Percentiles rank a stretch among this genome's conserved stretches.
Conservation (phyloP, 352 stramenopile genomes). For the Pythium apleroticum region DNA sequence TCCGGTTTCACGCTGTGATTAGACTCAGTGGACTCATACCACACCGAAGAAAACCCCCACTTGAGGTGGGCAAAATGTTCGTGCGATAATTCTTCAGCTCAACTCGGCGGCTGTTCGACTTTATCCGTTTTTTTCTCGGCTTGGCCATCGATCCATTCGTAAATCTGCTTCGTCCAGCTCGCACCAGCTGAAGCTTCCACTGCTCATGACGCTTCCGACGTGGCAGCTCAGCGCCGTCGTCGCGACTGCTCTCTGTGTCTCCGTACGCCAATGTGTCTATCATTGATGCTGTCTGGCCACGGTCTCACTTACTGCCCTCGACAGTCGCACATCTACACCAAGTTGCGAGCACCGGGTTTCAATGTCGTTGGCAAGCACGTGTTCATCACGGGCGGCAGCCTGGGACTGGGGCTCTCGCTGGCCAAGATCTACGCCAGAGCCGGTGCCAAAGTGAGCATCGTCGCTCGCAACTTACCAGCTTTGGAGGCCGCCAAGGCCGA, state of each 20-base stretch:
- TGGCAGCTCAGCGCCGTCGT: slow-evolving; percentile 15
- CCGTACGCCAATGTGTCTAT: too few relatives aligned
- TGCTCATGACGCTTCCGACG: slow-evolving; percentile 8
- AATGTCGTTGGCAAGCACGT: slow-evolving; percentile 71
- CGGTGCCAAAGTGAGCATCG: slow-evolving; percentile 43
- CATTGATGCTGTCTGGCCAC: neutral
- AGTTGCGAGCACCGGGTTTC: slow-evolving; percentile 57
- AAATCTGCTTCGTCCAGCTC: neutral
- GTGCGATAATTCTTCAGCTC: too few relatives aligned
- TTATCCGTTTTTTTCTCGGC: too few relatives aligned
- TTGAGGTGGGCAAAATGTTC: too few relatives aligned
- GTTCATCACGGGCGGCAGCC: slow-evolving; percentile 62
- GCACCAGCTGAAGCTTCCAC: too few relatives aligned
- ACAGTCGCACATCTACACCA: slow-evolving; percentile 58
- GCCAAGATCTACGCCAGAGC: slow-evolving; percentile 45
- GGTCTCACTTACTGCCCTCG: neutral
- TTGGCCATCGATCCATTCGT: too few relatives aligned
- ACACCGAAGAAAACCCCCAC: too few relatives aligned
- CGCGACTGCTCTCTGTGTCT: slow-evolving; percentile 5
- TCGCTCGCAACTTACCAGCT: slow-evolving; percentile 34
- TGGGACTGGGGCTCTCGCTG: slow-evolving; percentile 41
- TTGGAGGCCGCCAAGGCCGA: slow-evolving; percentile 38
- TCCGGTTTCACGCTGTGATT: neutral
- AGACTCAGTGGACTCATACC: too few relatives aligned
- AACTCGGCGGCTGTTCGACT: too few relatives aligned